Base-by-base conservation (phyloP, 352 stramenopile species). In the Pythium insidiosum region DNA sequence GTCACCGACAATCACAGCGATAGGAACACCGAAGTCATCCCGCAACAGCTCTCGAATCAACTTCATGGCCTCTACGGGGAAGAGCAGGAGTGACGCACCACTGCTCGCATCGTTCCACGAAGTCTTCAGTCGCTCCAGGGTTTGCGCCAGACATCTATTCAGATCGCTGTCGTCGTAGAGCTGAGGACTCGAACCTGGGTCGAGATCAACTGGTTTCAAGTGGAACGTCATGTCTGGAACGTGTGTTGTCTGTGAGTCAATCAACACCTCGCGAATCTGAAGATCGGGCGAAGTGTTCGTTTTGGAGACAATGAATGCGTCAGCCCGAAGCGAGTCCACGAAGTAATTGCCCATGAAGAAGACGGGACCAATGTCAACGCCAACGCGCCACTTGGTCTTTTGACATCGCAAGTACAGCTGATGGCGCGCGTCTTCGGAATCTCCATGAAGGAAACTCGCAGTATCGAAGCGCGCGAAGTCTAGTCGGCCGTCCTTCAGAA, bases 261-360 rank as follows among this genome's bases (percentile, higher is more conserved):
- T 58, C 5, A 71, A 41, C 4, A 59, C 73, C 39, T 72, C 58
- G 9, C 78, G 59, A 11, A 87, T 31, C 11, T 60, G 40, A 9
- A 43, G 18, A 11, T 6, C 38, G n/a, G n/a, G n/a, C 18, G 10
- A 4, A 42, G 15, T 22, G 5, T 11, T 48, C 15, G 22, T 3
- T 3, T 47, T n/a, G 40, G 58, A 53, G 15, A 83, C 67, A 0
- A 69, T 56, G 31, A 84, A 88, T 20, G 85, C 66, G 37, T 92
- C 79, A 7, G 76, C 61, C 1, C 66, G 72, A 1, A 92, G 52
- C 34, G 79, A 92, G 37, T 92, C 79, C 5, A 89, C 33, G 28
- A 92, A 92, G 40, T 92, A 92, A 31, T 92, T 92, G 7, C 74
- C 79, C 12, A 92, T 71, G 38, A 92, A 55, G n/a, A 82, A 75